Conservation (phyloP, 2,329 filamentous ascomycete genomes). For the Penicillium corylophilum region DNA sequence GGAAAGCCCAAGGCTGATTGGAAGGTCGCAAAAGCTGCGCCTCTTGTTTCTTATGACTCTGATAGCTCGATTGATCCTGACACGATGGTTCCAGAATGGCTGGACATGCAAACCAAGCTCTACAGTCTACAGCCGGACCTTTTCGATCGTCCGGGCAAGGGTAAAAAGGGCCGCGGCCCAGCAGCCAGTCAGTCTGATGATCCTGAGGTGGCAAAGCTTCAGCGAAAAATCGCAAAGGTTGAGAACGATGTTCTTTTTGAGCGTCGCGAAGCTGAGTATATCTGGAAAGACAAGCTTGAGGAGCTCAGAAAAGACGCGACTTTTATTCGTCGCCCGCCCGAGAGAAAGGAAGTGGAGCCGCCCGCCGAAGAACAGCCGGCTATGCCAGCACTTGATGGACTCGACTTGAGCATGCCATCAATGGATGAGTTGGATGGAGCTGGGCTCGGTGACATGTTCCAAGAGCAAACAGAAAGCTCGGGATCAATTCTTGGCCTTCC, state of each 20-base stretch:
- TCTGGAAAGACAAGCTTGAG: conserved; percentile 62
- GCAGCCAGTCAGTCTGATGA: conserved; percentile 19
- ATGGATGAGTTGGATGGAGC: conserved; percentile 37
- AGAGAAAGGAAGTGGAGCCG: conserved; percentile 19
- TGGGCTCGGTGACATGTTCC: conserved; percentile 60
- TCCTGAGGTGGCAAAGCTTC: conserved; percentile 62
- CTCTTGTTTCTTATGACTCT: conserved; percentile 36
- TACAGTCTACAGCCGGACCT: conserved; percentile 60
- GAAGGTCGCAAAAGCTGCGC: conserved; percentile 24
- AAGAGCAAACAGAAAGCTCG: conserved; percentile 42
- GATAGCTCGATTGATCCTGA: conserved; percentile 74
- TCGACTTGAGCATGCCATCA: conserved; percentile 15
- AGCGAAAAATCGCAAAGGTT: conserved; percentile 72
- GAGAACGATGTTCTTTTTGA: conserved; percentile 78
- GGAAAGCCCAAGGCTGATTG: conserved; percentile 27
- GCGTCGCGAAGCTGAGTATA: conserved; percentile 60
- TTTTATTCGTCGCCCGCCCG: conserved; percentile 29
- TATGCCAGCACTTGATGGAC: conserved; percentile 9
- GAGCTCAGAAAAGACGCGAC: conserved; percentile 61
- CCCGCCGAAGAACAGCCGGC: conserved; percentile 46
- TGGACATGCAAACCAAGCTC: conserved; percentile 70
- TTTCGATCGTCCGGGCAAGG: conserved; percentile 45
- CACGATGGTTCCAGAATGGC: conserved; percentile 70
- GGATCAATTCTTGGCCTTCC: conserved; percentile 43
- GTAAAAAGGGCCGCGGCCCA: conserved; percentile 39